Conservation (phyloP, 208 protist species). For the Trypanosoma scelopori region DNA sequence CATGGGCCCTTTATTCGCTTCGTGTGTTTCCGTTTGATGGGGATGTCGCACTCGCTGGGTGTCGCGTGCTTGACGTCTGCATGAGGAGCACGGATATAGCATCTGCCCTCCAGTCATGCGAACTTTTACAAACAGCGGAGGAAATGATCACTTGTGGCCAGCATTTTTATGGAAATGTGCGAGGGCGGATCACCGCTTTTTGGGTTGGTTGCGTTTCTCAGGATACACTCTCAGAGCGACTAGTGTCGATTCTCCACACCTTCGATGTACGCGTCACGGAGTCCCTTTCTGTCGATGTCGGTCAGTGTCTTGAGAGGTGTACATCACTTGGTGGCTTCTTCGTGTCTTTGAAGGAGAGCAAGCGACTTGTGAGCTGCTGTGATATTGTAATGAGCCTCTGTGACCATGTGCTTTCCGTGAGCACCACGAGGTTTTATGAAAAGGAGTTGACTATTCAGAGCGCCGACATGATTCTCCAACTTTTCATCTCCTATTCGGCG, state of each 20-base stretch:
- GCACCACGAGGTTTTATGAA: constrained; percentile 24
- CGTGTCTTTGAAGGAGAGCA: constrained; percentile 9
- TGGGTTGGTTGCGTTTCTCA: constrained; percentile 21
- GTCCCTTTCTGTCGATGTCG: constrained; percentile 25
- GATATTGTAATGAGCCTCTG: constrained; percentile 6
- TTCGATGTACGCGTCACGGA: constrained; percentile 19
- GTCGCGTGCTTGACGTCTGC: constrained; percentile 54
- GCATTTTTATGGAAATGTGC: constrained; percentile 19
- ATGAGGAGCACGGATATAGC: constrained; percentile 37
- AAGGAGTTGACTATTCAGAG: constrained; percentile 27
- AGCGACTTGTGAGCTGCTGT: constrained; percentile 11
- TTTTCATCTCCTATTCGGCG: constrained; percentile 26
- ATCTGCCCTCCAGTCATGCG: constrained; percentile 13
- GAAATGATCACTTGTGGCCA: constrained; percentile 17
- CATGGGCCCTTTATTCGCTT: constrained; percentile 45
- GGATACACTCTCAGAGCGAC: not conserved
- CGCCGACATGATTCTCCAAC: constrained; percentile 22
- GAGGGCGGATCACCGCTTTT: constrained; percentile 25
- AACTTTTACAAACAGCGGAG: constrained; percentile 10
- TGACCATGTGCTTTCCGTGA: constrained; percentile 22
- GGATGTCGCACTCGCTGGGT: constrained; percentile 43
- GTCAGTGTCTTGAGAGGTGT: constrained; percentile 23
- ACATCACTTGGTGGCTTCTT: constrained; percentile 22
- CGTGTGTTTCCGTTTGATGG: constrained; percentile 52
- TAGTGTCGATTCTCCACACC: constrained; percentile 5